Evolutionary conservation across 768 basidiomycete genomes (phyloP).

Genomic region (Exidia glandulosa): DNA sequence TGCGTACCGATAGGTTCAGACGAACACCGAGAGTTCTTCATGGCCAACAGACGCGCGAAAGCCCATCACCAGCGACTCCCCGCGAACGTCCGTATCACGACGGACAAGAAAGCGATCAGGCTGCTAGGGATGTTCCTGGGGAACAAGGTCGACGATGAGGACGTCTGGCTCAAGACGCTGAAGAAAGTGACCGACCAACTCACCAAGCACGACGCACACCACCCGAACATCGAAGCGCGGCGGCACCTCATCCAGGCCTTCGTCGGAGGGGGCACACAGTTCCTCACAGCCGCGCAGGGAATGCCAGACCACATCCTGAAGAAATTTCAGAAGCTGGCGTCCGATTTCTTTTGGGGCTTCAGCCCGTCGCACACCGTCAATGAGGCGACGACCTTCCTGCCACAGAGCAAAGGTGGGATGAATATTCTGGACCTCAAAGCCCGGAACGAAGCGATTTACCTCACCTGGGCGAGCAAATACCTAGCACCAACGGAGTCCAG

Average conservation of each 20-base stretch:
- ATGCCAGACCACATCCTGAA: constrained; percentile 22
- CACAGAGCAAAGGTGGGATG: not conserved
- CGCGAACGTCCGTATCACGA: constrained; percentile 14
- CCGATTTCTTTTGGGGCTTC: constrained; percentile 19
- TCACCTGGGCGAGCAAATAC: constrained; percentile 11
- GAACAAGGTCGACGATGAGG: constrained; percentile 13
- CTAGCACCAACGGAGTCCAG: constrained; percentile 6
- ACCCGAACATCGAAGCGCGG: constrained; percentile 21
- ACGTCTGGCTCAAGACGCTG: constrained; percentile 16
- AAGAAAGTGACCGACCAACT: constrained; percentile 17
- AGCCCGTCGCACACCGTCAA: not conserved
- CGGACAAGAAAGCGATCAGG: constrained; percentile 18
- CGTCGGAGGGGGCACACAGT: constrained; percentile 24
- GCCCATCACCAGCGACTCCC: constrained; percentile 6
- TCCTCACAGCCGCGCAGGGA: constrained; percentile 22
- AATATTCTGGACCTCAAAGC: constrained; percentile 1
- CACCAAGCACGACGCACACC: constrained; percentile 13
- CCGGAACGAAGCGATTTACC: constrained; percentile 4
- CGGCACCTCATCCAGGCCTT: constrained; percentile 16
- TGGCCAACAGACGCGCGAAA: not conserved
- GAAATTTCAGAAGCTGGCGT: constrained; percentile 10
- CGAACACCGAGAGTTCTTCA: constrained; percentile 6
- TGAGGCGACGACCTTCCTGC: not conserved
- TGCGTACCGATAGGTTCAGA: constrained; percentile 23
- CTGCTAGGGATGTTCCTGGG: constrained; percentile 25